Base-by-base conservation (phyloP, 1,284 basidiomycete species). In the Tilletia horrida region DNA sequence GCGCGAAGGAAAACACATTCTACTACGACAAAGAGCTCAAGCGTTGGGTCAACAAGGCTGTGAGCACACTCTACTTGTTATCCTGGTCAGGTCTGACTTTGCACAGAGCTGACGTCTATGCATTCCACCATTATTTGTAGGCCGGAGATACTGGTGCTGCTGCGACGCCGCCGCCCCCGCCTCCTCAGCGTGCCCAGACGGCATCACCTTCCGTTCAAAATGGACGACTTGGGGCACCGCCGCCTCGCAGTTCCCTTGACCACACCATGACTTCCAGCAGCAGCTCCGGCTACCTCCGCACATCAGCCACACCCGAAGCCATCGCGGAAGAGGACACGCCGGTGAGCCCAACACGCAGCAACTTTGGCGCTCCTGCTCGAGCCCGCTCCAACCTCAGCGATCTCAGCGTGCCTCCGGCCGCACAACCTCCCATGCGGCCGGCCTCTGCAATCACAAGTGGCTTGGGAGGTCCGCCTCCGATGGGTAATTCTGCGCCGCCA, bases 11-110 rank as follows among this genome's bases (percentile, higher is more conserved):
- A 79, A 92, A 87, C 40, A 86, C 88, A 57, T 95, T 98, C 84
- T 91, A 93, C 75, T 99, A 91, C 81, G 96, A 99, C 83, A 89
- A 91, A 76, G 93, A 97, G 25, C 86, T 90, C 71, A 96, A 96
- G 83, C 88, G 90, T 70, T 99, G 96, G 96, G 89, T 98, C 23
- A 94, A 97, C 83, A 94, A 91, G 83, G 93, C 91, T 83, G 92
- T 91, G 73, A 81, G 86, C 78, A 29, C 27, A 9, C 13, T 29
- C 59, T 21, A 35, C 23, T 2, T 11, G 2, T 59, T 40, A 11
- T 31, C 23, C 14, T 43, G 25, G 25, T 45, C 14, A 27, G 11
- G 35, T 4, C 35, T 40, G 35, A 11, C 35, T 40, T 40, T n/a
- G n/a, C n/a, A n/a, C n/a, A n/a, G n/a, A n/a, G n/a, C n/a, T n/a